Conservation (phyloP, 208 protist species). For the Trypanosoma melophagium region DNA sequence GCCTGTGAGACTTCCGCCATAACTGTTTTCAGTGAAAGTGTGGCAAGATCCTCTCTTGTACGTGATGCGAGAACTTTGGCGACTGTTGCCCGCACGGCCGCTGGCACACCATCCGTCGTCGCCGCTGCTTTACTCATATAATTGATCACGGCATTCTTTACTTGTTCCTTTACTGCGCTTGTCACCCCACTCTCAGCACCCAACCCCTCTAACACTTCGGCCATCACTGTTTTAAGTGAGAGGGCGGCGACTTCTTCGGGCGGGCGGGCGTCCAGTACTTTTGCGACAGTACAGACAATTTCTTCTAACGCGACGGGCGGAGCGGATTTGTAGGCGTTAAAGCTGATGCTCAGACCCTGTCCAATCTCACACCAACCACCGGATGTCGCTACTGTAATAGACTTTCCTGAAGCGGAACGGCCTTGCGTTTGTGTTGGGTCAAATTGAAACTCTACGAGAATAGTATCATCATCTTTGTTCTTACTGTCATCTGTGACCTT, state of each 20-base stretch:
- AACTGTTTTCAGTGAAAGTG: conserved; percentile 49
- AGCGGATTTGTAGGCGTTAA: conserved; percentile 54
- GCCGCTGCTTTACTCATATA: conserved; percentile 1
- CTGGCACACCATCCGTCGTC: background rate
- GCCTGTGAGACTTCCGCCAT: conserved; percentile 35
- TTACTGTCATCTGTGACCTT: conserved; percentile 6
- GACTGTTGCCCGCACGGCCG: conserved; percentile 32
- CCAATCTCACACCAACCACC: conserved; percentile 34
- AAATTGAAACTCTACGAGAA: conserved; percentile 41
- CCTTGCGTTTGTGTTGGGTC: conserved; percentile 56
- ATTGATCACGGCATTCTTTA: conserved; percentile 40
- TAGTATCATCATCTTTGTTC: conserved; percentile 4
- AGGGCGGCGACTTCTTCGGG: conserved; percentile 27
- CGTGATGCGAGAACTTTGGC: conserved; percentile 25
- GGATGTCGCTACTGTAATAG: conserved; percentile 54
- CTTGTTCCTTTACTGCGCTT: conserved; percentile 18
- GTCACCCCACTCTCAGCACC: conserved; percentile 35
- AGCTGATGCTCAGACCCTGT: conserved; percentile 39
- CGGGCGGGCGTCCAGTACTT: conserved; percentile 28
- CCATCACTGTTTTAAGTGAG: conserved; percentile 52
- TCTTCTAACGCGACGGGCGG: conserved; percentile 31
- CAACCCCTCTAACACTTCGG: conserved; percentile 36
- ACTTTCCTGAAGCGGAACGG: conserved; percentile 55
- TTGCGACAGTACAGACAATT: conserved; percentile 35
- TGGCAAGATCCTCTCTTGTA: conserved; percentile 14